Evolutionary conservation across 768 basidiomycete genomes (phyloP).

Genomic region (Gyrodon lividus): DNA sequence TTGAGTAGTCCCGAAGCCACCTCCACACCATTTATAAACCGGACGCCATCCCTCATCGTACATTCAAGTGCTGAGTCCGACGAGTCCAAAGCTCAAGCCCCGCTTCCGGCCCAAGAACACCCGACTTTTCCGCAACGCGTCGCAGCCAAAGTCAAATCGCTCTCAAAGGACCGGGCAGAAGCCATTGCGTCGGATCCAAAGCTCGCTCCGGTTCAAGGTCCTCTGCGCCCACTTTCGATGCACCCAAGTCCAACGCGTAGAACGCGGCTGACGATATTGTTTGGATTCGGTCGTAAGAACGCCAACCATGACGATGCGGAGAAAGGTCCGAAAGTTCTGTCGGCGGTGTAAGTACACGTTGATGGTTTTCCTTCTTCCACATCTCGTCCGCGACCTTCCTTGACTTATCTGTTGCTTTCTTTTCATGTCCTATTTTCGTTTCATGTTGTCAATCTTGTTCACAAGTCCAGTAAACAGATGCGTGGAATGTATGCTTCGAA

Average conservation of each 20-base stretch:
- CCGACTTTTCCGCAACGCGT: constrained; percentile 11
- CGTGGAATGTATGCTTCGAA: too few species aligned
- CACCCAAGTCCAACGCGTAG: constrained; percentile 13
- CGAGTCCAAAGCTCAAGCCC: neutral
- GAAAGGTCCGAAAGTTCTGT: neutral
- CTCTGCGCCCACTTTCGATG: constrained; percentile 31
- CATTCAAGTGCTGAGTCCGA: constrained; percentile 1
- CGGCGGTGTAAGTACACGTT: neutral
- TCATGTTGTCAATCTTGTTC: constrained; percentile 16
- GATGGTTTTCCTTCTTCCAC: neutral
- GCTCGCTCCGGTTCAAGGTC: constrained; percentile 32
- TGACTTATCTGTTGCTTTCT: neutral
- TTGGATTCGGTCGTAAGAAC: constrained; percentile 20
- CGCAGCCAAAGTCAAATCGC: constrained; percentile 15
- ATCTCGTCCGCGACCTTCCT: neutral
- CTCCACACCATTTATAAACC: constrained; percentile 10
- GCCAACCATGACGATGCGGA: neutral
- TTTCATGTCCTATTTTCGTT: constrained; percentile 1
- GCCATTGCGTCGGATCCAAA: constrained; percentile 31
- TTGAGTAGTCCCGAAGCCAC: constrained; percentile 10
- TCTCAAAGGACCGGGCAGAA: constrained; percentile 25
- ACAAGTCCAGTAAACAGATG: too few species aligned
- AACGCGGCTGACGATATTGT: constrained; percentile 16
- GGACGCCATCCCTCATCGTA: constrained; percentile 16
- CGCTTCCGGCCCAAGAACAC: neutral